A percentile compares a stretch with the other conserved stretches of the same genome.
Conservation (phyloP, 2,329 filamentous ascomycete species). For the Cytospora chrysosperma region DNA sequence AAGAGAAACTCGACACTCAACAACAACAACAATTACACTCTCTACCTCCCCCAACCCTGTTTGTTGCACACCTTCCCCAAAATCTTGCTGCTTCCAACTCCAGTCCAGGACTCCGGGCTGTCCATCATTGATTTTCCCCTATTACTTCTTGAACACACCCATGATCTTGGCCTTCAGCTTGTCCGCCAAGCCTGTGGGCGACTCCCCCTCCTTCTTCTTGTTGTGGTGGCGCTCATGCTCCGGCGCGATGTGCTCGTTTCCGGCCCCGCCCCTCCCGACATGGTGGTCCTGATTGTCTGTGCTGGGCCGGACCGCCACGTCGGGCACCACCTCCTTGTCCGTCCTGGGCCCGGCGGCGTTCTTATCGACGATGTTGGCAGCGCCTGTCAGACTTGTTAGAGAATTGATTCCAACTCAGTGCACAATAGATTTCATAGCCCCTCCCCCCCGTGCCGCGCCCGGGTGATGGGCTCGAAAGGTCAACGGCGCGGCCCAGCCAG, state of each 20-base stretch:
- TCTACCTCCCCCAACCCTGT: not conserved
- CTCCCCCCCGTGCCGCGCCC: not conserved
- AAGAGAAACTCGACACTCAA: not conserved
- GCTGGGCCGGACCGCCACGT: conserved; percentile 49
- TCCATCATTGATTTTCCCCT: no score
- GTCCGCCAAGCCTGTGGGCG: conserved; percentile 49
- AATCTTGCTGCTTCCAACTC: not conserved
- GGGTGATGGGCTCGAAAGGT: no score
- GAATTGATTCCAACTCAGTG: no score
- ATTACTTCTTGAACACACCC: conserved; percentile 48
- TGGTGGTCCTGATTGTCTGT: conserved; percentile 52
- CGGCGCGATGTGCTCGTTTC: conserved; percentile 49
- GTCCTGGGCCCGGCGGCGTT: conserved; percentile 39
- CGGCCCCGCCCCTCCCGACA: conserved; percentile 59
- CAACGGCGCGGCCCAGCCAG: no score
- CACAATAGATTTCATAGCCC: no score
- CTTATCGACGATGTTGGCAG: conserved; percentile 58
- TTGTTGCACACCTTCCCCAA: not conserved
- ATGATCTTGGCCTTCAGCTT: conserved; percentile 58
- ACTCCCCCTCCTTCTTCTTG: conserved; percentile 22
- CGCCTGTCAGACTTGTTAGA: conserved; percentile 40
- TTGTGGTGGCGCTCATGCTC: conserved; percentile 26
- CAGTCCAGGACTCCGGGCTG: no score
- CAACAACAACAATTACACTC: not conserved
- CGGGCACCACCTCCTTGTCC: conserved; percentile 54